A percentile compares a stretch with the other conserved stretches of the same genome.
phyloP scores from a whole-genome alignment of 352 stramenopile species.

The Pythium folliculosum region DNA sequence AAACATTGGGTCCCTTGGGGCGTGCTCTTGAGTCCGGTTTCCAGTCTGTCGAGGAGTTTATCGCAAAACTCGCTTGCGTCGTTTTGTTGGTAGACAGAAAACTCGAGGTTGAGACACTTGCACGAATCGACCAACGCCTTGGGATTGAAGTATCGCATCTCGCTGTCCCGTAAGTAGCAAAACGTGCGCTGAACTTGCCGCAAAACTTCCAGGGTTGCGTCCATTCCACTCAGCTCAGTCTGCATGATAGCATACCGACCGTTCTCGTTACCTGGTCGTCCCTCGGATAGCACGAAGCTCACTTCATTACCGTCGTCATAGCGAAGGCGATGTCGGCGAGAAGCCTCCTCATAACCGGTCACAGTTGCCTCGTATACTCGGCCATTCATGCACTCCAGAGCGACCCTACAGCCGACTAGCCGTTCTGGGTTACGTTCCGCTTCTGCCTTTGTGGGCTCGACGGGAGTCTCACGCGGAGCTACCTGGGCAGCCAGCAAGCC shows the following conservation, averaged over 20 bases:
- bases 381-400: conserved; percentile 93
- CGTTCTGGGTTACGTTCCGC: conserved; percentile 80
- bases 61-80: conserved; percentile 99
- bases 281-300: conserved; percentile 90
- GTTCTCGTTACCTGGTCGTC: conserved; percentile 95
- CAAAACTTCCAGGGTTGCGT: conserved; percentile 87
- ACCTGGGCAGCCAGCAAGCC: conserved; percentile 79
- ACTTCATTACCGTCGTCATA: conserved; percentile 90
- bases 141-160: conserved; percentile 86
- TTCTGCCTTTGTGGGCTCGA: conserved; percentile 88
- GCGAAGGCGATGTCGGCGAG: conserved; percentile 72
- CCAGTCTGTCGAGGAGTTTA: conserved; percentile 98
- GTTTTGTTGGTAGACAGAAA: conserved; percentile 99
- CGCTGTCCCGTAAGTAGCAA: conserved; percentile 84
- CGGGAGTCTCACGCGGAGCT: conserved; percentile 42
- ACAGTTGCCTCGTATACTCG: conserved; percentile 94
- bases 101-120: conserved; percentile 90
- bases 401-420: conserved; percentile 80
- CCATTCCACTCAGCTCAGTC: conserved; percentile 69
- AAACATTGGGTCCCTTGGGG: conserved; percentile 80
- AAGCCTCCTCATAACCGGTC: conserved; percentile 82
- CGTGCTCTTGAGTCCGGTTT: conserved; percentile 93
- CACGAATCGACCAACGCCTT: conserved; percentile 90
- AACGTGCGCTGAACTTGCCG: conserved; percentile 90
- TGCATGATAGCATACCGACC: conserved; percentile 91